A percentile compares a stretch with the other conserved stretches of the same genome.
Evolutionary conservation across 83 land plant genomes (phyloP).

Genomic region (Isoetes engelmannii): DNA sequence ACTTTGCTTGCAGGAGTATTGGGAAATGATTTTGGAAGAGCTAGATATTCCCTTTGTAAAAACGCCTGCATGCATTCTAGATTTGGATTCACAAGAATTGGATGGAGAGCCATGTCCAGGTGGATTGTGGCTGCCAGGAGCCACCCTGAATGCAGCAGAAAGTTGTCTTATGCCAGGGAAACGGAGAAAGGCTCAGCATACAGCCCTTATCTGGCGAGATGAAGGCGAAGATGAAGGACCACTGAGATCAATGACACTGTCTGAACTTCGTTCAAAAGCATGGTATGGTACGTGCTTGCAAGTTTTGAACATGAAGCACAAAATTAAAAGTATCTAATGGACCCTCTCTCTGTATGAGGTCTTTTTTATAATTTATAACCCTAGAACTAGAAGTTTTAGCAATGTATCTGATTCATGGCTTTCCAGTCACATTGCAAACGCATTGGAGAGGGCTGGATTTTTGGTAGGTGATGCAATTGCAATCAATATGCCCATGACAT

Average conservation of each 20-base stretch:
- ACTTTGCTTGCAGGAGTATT: slow-evolving; percentile 47
- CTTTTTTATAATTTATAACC: background rate
- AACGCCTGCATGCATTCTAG: slow-evolving; percentile 59
- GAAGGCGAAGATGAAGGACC: slow-evolving; percentile 62
- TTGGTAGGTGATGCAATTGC: slow-evolving; percentile 83
- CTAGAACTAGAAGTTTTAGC: background rate
- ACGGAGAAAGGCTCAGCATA: slow-evolving; percentile 40
- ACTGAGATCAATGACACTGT: slow-evolving; percentile 42
- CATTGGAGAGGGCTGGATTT: slow-evolving; percentile 54
- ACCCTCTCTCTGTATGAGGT: background rate
- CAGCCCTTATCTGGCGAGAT: slow-evolving; percentile 62
- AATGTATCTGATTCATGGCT: slow-evolving; percentile 9
- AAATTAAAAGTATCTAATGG: background rate
- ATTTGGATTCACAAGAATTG: slow-evolving; percentile 18
- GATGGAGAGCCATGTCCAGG: slow-evolving; percentile 50
- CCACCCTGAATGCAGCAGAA: slow-evolving; percentile 63
- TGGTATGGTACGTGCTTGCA: slow-evolving; percentile 38
- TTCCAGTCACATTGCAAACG: slow-evolving; percentile 75
- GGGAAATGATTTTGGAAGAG: slow-evolving; percentile 66
- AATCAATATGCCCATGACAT: slow-evolving; percentile 93
- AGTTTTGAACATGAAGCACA: background rate
- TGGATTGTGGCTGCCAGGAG: slow-evolving; percentile 88
- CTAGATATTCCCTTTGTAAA: slow-evolving; percentile 46
- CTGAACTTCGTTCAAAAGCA: slow-evolving; percentile 49
- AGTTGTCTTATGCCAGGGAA: slow-evolving; percentile 47